phyloP scores from a whole-genome alignment of 2,329 filamentous ascomycete genomes.

The Aureobasidium sp. region DNA sequence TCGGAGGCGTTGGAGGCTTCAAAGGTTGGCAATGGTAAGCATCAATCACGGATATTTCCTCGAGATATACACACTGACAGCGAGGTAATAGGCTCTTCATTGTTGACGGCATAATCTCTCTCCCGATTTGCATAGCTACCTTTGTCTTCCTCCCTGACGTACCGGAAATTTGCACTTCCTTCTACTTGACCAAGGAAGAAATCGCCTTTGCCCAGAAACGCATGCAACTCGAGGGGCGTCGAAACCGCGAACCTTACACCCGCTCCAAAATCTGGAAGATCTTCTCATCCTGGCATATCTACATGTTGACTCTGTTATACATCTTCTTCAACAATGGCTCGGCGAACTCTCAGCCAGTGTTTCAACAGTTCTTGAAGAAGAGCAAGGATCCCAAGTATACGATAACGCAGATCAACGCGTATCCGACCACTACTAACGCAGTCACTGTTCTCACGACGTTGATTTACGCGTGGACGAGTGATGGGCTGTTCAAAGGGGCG shows the following conservation, averaged over 20 bases:
- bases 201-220: constrained; percentile 38
- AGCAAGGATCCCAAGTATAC: background rate
- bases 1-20: background rate
- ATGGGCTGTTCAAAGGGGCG: background rate
- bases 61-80: background rate
- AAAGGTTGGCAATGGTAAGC: background rate
- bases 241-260: constrained; percentile 29
- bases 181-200: constrained; percentile 39
- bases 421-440: background rate
- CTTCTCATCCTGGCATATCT: background rate
- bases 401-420: background rate
- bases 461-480: background rate
- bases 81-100: background rate
- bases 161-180: constrained; percentile 42
- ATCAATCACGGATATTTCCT: too few species aligned
- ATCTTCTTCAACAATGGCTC: background rate
- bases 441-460: background rate
- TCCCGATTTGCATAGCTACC: constrained; percentile 43
- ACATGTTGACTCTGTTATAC: background rate
- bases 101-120: constrained; percentile 33
- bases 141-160: constrained; percentile 43
- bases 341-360: background rate
- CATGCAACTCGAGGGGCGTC: constrained; percentile 44
- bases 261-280: background rate
- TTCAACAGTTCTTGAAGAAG: background rate